These are phyloP conservation scores for Auricularia cornea DNA, from an alignment of 768 basidiomycete species.

Conservation along the genomic window DNA sequence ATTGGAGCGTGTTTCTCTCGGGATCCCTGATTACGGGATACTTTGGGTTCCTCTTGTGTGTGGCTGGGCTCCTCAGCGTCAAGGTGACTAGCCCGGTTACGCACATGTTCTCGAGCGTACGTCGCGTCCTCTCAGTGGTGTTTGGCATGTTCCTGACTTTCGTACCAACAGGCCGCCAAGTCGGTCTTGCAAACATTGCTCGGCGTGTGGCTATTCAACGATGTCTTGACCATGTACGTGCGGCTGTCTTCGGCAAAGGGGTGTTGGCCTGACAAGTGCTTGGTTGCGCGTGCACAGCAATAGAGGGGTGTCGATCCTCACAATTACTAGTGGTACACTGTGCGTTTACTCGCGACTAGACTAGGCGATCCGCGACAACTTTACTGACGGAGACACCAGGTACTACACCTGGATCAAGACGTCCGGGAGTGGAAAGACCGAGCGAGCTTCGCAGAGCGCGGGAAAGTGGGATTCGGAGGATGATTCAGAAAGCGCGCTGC, in stretches of 20 bases:
- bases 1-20: slow-evolving; percentile 45
- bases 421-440: neutral
- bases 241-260: neutral
- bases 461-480: slow-evolving; percentile 17
- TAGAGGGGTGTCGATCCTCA: slow-evolving; percentile 53
- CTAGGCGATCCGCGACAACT: neutral
- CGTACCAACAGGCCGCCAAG: slow-evolving; percentile 50
- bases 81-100: slow-evolving; percentile 77
- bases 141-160: neutral
- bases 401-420: slow-evolving; percentile 50
- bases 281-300: slow-evolving; percentile 31
- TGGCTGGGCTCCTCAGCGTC: slow-evolving; percentile 73
- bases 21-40: slow-evolving; percentile 61
- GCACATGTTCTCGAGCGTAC: slow-evolving; percentile 75
- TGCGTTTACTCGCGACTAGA: slow-evolving; percentile 24
- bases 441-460: neutral
- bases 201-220: slow-evolving; percentile 68
- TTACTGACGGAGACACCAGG: slow-evolving; percentile 20
- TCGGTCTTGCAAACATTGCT: slow-evolving; percentile 79
- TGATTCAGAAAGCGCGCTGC: slow-evolving; percentile 16
- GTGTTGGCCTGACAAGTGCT: neutral
- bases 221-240: slow-evolving; percentile 65
- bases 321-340: slow-evolving; percentile 65
- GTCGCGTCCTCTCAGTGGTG: slow-evolving; percentile 19
- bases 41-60: slow-evolving; percentile 75